Percentiles rank a stretch among this genome's conserved stretches.
Evolutionary conservation across 2,329 filamentous ascomycete genomes (phyloP).

Genomic region (Pseudocercospora cruenta): DNA sequence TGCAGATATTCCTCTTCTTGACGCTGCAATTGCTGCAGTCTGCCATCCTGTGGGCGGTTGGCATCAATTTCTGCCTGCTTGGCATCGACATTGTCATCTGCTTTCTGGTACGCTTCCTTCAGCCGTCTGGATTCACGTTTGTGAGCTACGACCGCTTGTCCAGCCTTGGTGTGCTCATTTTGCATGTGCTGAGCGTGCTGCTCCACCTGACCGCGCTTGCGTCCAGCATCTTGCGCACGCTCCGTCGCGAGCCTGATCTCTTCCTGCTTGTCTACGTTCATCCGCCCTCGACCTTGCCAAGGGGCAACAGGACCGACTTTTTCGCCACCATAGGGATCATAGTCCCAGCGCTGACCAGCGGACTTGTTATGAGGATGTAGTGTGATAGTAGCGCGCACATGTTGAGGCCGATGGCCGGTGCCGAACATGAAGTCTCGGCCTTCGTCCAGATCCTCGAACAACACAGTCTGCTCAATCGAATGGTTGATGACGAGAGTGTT

Average conservation of each 20-base stretch:
- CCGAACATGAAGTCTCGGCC: slow-evolving; percentile 72
- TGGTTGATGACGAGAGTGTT: slow-evolving; percentile 83
- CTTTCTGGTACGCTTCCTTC: slow-evolving; percentile 59
- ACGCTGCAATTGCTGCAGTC: slow-evolving; percentile 46
- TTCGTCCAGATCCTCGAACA: slow-evolving; percentile 70
- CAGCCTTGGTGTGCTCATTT: slow-evolving; percentile 55
- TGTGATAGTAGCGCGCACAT: slow-evolving; percentile 74
- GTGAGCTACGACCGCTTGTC: slow-evolving; percentile 55
- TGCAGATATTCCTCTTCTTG: slow-evolving; percentile 61
- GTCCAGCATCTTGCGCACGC: slow-evolving; percentile 36
- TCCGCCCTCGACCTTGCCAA: slow-evolving; percentile 64
- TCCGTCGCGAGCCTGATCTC: slow-evolving; percentile 48
- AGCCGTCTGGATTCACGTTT: slow-evolving; percentile 53
- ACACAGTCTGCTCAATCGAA: slow-evolving; percentile 78
- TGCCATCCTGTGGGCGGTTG: slow-evolving; percentile 64
- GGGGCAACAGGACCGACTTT: slow-evolving; percentile 58
- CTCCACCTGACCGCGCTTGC: slow-evolving; percentile 59
- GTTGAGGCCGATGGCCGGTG: slow-evolving; percentile 55
- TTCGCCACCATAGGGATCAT: slow-evolving; percentile 51
- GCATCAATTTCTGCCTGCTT: slow-evolving; percentile 68
- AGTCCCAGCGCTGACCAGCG: slow-evolving; percentile 62
- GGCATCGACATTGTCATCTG: slow-evolving; percentile 65
- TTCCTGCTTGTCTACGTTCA: slow-evolving; percentile 38
- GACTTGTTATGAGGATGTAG: slow-evolving; percentile 60
- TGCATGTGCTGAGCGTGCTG: slow-evolving; percentile 53